Percentiles rank a stretch among this genome's conserved stretches.
Conservation (phyloP, 306 rosid species). For the Phaseolus lunatus region DNA sequence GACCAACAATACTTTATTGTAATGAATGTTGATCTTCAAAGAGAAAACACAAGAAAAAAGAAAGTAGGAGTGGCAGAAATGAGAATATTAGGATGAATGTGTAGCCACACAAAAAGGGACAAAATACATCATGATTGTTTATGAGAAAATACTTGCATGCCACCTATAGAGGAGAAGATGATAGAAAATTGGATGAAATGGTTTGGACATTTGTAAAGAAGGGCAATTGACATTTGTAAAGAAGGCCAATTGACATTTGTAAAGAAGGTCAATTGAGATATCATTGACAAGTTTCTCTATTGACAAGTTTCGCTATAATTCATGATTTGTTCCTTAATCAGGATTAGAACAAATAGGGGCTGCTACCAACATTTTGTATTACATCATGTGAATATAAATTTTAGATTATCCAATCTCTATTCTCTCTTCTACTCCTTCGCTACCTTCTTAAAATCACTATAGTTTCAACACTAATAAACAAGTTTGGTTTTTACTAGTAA, state of each 20-base stretch:
- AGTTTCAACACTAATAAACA: slow-evolving; percentile 5
- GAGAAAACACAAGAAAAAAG: not conserved
- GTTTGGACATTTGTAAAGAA: not conserved
- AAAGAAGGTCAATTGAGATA: not conserved
- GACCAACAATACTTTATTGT: not conserved
- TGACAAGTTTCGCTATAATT: slow-evolving; percentile 22
- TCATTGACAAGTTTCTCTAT: no score
- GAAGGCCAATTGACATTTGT: not conserved
- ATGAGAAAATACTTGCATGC: not conserved
- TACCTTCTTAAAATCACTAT: slow-evolving; percentile 4
- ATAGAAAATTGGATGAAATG: slow-evolving; percentile 1
- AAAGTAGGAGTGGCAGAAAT: not conserved
- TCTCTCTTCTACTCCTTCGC: not conserved
- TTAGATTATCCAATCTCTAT: slow-evolving; percentile 4
- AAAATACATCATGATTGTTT: not conserved
- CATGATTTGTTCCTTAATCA: not conserved
- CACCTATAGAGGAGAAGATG: not conserved
- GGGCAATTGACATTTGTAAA: not conserved
- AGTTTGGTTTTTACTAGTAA: not conserved
- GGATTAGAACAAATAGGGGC: slow-evolving; percentile 10
- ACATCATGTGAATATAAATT: slow-evolving; percentile 13
- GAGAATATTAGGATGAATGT: not conserved
- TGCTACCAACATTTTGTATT: slow-evolving; percentile 3
- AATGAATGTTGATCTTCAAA: not conserved
- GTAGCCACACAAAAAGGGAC: not conserved